Conservation (phyloP, 306 rosid genomes). For the Cucumis melo region DNA sequence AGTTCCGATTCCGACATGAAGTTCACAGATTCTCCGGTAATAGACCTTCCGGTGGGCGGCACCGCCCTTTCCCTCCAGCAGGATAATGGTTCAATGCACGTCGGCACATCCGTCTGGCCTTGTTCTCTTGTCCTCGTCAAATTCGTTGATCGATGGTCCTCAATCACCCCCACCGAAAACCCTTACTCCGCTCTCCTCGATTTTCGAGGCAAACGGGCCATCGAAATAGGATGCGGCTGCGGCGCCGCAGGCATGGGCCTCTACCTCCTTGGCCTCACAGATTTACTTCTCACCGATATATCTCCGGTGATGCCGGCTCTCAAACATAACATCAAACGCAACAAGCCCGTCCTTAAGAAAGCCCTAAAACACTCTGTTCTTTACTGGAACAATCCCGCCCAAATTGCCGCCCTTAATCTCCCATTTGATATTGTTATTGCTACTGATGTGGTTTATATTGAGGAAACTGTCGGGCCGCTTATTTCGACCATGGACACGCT, state of each 20-base stretch:
- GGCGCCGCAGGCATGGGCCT: conserved; percentile 90
- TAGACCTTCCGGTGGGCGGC: conserved; percentile 58
- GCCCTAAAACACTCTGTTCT: conserved; percentile 53
- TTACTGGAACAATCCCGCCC: conserved; percentile 61
- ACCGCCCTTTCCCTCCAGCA: conserved; percentile 58
- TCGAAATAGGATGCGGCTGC: conserved; percentile 81
- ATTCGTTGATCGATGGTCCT: conserved; percentile 75
- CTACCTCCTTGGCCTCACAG: conserved; percentile 59
- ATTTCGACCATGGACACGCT: conserved; percentile 54
- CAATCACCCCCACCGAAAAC: conserved; percentile 12
- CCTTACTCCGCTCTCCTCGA: conserved; percentile 57
- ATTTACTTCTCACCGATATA: conserved; percentile 67
- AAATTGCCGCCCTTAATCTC: conserved; percentile 42
- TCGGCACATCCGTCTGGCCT: conserved; percentile 93
- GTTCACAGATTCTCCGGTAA: conserved; percentile 78
- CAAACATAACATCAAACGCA: conserved; percentile 59
- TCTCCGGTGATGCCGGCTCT: conserved; percentile 87
- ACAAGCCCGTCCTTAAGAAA: conserved; percentile 51
- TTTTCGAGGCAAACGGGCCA: conserved; percentile 60
- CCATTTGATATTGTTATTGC: conserved; percentile 57
- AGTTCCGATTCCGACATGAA: conserved; percentile 27
- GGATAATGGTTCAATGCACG: conserved; percentile 83
- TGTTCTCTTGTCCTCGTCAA: conserved; percentile 87
- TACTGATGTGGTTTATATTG: conserved; percentile 75
- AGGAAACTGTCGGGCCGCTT: conserved; percentile 47